These are phyloP conservation scores for Kurtzmaniella quercitrusa DNA, from an alignment of 1,139 yeast genomes.

Conservation along the genomic window DNA sequence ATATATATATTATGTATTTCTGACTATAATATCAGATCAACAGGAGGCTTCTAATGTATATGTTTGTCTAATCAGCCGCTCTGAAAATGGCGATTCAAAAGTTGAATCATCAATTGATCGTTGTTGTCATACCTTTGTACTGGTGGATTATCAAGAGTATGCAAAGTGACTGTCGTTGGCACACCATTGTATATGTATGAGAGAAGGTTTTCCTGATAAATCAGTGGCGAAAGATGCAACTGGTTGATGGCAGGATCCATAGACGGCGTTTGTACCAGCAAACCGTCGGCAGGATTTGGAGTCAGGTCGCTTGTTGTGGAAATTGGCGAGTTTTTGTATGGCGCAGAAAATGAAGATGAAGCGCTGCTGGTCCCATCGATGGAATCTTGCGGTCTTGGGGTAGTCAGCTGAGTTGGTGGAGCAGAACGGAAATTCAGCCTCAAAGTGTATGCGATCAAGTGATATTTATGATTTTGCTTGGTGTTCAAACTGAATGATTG, in stretches of 20 bases:
- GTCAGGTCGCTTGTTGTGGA: not conserved
- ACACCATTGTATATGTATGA: conserved; percentile 7
- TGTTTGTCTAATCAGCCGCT: not conserved
- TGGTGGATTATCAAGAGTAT: conserved; percentile 5
- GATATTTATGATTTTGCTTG: conserved; percentile 42
- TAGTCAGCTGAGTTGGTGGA: not conserved
- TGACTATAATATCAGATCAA: not conserved
- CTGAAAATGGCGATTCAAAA: conserved; percentile 6
- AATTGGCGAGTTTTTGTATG: not conserved
- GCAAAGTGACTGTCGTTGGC: conserved; percentile 4
- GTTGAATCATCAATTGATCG: conserved; percentile 5
- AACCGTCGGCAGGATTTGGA: not conserved
- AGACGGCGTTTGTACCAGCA: conserved; percentile 4
- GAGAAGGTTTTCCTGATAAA: conserved; percentile 7
- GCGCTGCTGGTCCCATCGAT: not conserved
- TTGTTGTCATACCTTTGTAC: conserved; percentile 6
- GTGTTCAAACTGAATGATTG: conserved; percentile 48
- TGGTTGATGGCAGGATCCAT: conserved; percentile 2
- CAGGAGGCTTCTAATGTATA: not conserved
- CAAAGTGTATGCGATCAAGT: conserved; percentile 43
- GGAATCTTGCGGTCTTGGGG: not conserved
- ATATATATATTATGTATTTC: too few relatives aligned
- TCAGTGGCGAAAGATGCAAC: conserved; percentile 4
- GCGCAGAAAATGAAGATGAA: not conserved
- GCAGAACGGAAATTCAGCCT: not conserved